Percentiles rank a stretch among this genome's conserved stretches.
These are phyloP conservation scores for Rubus parviflorus DNA, from an alignment of 306 rosid genomes.

Conservation along the genomic window DNA sequence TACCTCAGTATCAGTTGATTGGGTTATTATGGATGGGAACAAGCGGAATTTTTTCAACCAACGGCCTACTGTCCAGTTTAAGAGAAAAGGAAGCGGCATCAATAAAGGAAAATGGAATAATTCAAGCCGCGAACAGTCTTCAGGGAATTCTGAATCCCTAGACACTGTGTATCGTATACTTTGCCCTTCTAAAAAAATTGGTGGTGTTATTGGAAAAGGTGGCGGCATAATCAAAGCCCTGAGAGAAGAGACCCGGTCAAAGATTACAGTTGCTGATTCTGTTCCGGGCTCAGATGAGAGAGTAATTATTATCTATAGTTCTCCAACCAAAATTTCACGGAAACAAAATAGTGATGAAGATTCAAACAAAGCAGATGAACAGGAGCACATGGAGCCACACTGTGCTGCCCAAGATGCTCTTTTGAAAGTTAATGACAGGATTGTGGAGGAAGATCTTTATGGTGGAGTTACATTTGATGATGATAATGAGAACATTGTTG, in stretches of 20 bases:
- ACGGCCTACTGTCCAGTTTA: conserved; percentile 21
- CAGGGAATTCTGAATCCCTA: conserved; percentile 20
- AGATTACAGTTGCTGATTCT: conserved; percentile 40
- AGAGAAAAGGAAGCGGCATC: conserved; percentile 24
- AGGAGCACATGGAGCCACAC: conserved; percentile 19
- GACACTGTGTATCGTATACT: conserved; percentile 37
- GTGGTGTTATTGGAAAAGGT: conserved; percentile 42
- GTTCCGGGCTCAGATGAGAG: conserved; percentile 39
- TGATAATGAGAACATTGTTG: conserved; percentile 25
- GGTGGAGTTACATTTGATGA: conserved; percentile 34
- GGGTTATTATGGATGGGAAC: conserved; percentile 32
- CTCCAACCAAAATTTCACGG: conserved; percentile 20
- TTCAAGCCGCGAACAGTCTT: conserved; percentile 13
- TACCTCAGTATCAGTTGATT: background rate
- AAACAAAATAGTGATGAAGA: conserved; percentile 20
- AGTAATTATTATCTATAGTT: conserved; percentile 33
- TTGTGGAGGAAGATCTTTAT: conserved; percentile 34
- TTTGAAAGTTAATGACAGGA: conserved; percentile 35
- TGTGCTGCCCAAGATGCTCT: conserved; percentile 48
- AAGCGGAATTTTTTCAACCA: conserved; percentile 20
- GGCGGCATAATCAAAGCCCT: conserved; percentile 32
- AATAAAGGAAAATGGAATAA: conserved; percentile 27
- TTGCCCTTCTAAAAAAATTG: conserved; percentile 38
- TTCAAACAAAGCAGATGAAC: conserved; percentile 13
- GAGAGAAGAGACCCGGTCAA: conserved; percentile 35